Base-by-base conservation (phyloP, 228 moss, liverwort and hornwort species). In the Sphagnum fallax region DNA sequence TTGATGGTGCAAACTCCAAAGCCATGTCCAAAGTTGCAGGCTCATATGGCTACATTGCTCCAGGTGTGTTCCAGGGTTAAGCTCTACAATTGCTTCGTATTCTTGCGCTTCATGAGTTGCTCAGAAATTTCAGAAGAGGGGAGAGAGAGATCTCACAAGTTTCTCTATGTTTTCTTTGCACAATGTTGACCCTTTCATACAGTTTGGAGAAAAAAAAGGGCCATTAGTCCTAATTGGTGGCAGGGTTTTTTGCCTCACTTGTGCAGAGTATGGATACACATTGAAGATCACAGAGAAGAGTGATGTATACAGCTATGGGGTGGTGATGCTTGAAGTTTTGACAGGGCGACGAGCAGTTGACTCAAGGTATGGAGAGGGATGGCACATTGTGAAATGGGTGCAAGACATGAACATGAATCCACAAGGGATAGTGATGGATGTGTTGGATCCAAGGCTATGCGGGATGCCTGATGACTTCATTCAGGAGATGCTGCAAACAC, bases 321-420 rank as follows among this genome's bases (percentile, higher is more conserved):
- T 85, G 52, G 84, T 85, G 50, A 50, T 85, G 69, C 81, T 85
- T 60, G 84, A 85, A 64, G 74, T 85, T 70, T 47, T 85, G 67
- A 81, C 84, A 1, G 84, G 84, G 50, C 66, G 84, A 63, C 81
- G 65, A 53, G 84, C 84, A 4, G 84, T 81, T 9, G 84, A 85
- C 65, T 74, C 79, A 12, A 80, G 79, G 6, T 52, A 74, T 51
- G 84, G 81, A 11, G 81, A 85, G 57, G 81, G 81, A 52, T 85
- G 84, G 84, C 84, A 85, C 62, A 81, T 85, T 8, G 84, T 81
- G 50, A 85, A 81, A 65, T 85, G 84, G 84, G 84, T 85, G 59
- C 84, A 81, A 67, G 81, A 81, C 59, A 81, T 70, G 57, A 76
- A 74, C 48, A 74, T 69, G 47, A 69, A 78, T 10, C 69, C 74